Evolutionary conservation across 441 rosid genomes (phyloP), one percentile per base, ranked within the genome.

Genomic region (Eutrema salsugineum): DNA sequence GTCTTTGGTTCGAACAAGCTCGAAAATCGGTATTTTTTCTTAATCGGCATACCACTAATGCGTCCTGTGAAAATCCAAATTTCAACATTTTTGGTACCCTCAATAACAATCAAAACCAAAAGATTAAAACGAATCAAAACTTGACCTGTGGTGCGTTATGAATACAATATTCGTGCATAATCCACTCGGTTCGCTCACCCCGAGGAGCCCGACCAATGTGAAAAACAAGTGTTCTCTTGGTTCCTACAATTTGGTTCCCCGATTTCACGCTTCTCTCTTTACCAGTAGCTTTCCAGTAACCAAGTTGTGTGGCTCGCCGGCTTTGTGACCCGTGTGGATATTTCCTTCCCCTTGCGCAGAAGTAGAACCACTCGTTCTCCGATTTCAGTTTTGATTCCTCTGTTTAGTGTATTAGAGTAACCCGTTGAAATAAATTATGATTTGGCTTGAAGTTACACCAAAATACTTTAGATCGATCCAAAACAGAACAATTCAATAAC

Each of bases 271-370:
- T 83, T 5, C 98, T 80, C 51, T 91, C 98, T 81, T 88, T 94
- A 47, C 97, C 98, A 0, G 98, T 94, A 36, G 96, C 97, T 79
- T 94, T 94, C 98, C 97, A 91, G 27, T 94, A 94, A 3, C 98
- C 97, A 2, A 54, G 89, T 33, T 77, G 82, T 1, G 98, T 94
- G 11, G 97, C 97, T 66, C 99, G 82, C 70, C 63, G 83, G 66
- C 93, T 94, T 24, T 94, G 97, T 8, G 86, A 83, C 12, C 99
- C 99, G 54, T 90, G 79, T n/a, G 96, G 99, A 57, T 94, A 90
- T 48, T 90, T 94, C 78, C 92, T 88, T 67, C 96, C 99, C 1
- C 97, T 85, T 38, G 97, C 80, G 6, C 86, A 83, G 69, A 90
- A 94, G 81, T 88, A 94, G 81, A 87, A 94, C 97, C 97, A 94